Percentiles rank a stretch among this genome's conserved stretches.
Conservation (phyloP, 495 filamentous ascomycete genomes). For the Penicillium daleae region DNA sequence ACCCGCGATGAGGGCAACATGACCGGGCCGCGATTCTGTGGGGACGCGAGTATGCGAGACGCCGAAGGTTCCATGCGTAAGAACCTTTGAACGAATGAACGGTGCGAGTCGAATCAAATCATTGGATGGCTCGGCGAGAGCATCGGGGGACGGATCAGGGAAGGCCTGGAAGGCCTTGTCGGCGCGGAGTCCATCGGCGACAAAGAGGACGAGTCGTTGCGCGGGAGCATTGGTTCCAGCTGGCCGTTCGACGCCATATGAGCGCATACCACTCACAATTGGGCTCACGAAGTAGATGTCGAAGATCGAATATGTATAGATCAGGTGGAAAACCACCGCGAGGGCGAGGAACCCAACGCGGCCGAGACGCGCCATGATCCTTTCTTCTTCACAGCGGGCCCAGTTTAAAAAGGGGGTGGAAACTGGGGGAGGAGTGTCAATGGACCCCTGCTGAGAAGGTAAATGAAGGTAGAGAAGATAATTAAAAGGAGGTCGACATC, state of each 20-base stretch:
- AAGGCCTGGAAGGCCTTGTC: conserved; percentile 98
- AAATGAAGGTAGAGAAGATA: conserved; percentile 15
- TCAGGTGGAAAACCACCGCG: conserved; percentile 89
- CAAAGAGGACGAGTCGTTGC: conserved; percentile 88
- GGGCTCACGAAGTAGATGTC: conserved; percentile 99
- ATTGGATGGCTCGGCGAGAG: conserved; percentile 51
- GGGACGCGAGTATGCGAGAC: conserved; percentile 98
- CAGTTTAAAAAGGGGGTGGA: neutral
- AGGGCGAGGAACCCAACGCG: conserved; percentile 89
- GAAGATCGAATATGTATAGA: conserved; percentile 97
- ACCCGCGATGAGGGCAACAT: conserved; percentile 97
- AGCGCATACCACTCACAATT: conserved; percentile 92
- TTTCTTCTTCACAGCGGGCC: conserved; percentile 19
- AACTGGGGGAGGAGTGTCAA: conserved; percentile 24
- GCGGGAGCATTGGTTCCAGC: conserved; percentile 72
- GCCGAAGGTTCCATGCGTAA: conserved; percentile 94
- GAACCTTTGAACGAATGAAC: conserved; percentile 85
- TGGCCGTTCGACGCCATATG: conserved; percentile 70
- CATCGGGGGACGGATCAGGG: conserved; percentile 81
- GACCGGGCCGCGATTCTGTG: conserved; percentile 94
- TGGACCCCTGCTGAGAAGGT: conserved; percentile 23
- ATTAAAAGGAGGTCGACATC: conserved; percentile 30
- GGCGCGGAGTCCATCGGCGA: conserved; percentile 96
- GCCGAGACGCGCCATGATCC: conserved; percentile 74
- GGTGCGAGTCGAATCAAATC: conserved; percentile 82